A percentile compares a stretch with the other conserved stretches of the same genome.
Conservation (phyloP, 2,329 filamentous ascomycete genomes). For the Teratosphaeriaceae sp. region DNA sequence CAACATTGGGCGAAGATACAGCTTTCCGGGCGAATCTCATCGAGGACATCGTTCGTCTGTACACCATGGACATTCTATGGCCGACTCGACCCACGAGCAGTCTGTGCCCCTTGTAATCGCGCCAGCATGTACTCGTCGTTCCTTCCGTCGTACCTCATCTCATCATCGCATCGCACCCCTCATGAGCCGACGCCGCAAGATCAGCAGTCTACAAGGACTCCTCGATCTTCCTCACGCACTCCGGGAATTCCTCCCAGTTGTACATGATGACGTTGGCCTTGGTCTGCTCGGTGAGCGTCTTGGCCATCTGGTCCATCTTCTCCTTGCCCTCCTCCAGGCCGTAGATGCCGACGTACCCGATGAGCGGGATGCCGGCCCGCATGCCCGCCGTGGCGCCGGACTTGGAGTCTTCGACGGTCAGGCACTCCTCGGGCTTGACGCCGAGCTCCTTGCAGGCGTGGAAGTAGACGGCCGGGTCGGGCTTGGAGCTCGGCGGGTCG, state of each 20-base stretch:
- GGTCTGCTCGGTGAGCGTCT: constrained; percentile 42
- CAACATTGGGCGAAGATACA: too few species aligned
- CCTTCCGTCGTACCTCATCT: neutral
- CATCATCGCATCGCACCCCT: neutral
- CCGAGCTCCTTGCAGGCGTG: constrained; percentile 68
- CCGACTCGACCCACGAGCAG: too few species aligned
- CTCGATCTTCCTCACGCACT: constrained; percentile 44
- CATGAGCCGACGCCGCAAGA: constrained; percentile 5
- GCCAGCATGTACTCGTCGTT: neutral
- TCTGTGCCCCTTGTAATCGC: too few species aligned
- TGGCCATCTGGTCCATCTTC: constrained; percentile 44
- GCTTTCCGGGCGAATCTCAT: too few species aligned
- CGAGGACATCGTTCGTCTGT: too few species aligned
- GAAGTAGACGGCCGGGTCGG: constrained; percentile 82
- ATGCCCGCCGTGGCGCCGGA: constrained; percentile 72
- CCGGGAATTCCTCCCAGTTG: constrained; percentile 47
- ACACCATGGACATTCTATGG: too few species aligned
- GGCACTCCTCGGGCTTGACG: constrained; percentile 62
- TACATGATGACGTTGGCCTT: constrained; percentile 45
- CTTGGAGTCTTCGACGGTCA: constrained; percentile 86
- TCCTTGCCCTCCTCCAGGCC: constrained; percentile 58
- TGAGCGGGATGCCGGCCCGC: constrained; percentile 69
- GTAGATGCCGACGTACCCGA: constrained; percentile 83
- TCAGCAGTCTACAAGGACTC: constrained; percentile 7
- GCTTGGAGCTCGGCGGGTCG: constrained; percentile 76